Conservation (phyloP, 2,329 filamentous ascomycete species). For the Aspergillus luchuensis region DNA sequence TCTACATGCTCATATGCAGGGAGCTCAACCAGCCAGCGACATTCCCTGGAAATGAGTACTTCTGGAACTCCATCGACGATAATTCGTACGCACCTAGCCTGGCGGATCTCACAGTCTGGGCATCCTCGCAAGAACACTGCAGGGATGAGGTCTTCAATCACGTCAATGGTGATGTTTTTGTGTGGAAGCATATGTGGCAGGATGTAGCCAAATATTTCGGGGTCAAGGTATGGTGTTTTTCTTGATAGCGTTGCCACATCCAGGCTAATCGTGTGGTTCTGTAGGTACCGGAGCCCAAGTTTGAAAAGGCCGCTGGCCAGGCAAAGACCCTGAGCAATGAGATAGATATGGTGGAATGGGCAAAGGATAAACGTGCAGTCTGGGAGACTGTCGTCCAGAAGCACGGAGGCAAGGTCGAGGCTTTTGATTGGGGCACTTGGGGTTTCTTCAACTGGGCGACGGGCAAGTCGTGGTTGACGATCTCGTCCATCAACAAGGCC, state of each 20-base stretch:
- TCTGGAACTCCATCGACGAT: constrained; percentile 32
- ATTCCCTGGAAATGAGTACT: constrained; percentile 33
- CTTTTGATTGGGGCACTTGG: constrained; percentile 33
- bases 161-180: constrained; percentile 31
- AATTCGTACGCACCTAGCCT: constrained; percentile 31
- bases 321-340: constrained; percentile 17
- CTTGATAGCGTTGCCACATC: too few species aligned
- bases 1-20: constrained; percentile 32
- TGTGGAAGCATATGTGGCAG: constrained; percentile 30
- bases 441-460: constrained; percentile 27
- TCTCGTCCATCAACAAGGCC: constrained; percentile 26
- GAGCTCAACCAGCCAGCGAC: constrained; percentile 22
- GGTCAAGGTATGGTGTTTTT: constrained; percentile 17
- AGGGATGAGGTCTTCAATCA: constrained; percentile 33
- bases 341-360: constrained; percentile 28
- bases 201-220: constrained; percentile 27
- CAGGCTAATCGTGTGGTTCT: background rate
- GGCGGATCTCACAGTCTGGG: constrained; percentile 31
- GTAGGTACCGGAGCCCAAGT: constrained; percentile 17
- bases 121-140: constrained; percentile 22
- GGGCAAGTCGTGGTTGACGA: constrained; percentile 26
- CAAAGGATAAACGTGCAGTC: constrained; percentile 23
- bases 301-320: constrained; percentile 19
- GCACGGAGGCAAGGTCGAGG: constrained; percentile 24
- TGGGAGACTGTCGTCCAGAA: constrained; percentile 26